Percentiles rank a stretch among this genome's conserved stretches.
These are phyloP conservation scores for Phyllosticta citrichinensis DNA, from an alignment of 2,329 filamentous ascomycete genomes.

Conservation along the genomic window DNA sequence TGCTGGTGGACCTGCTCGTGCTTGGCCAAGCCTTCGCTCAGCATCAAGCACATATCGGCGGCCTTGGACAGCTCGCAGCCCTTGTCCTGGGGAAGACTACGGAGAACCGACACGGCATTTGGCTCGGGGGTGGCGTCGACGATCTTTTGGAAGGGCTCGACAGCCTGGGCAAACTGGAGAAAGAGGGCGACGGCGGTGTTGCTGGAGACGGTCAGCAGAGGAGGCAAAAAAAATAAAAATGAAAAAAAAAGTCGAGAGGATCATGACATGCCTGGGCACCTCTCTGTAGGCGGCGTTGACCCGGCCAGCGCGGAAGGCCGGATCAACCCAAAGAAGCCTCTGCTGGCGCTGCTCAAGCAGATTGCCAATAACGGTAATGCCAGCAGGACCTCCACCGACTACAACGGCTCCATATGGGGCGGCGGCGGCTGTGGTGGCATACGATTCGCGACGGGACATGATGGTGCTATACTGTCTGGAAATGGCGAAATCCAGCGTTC, in stretches of 20 bases:
- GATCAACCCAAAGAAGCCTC: conserved; percentile 50
- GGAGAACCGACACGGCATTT: conserved; percentile 46
- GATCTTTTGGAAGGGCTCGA: conserved; percentile 44
- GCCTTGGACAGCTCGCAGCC: conserved; percentile 49
- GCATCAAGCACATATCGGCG: conserved; percentile 43
- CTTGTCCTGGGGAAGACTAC: conserved; percentile 44
- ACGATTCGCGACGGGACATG: background rate
- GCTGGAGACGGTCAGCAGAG: conserved; percentile 21
- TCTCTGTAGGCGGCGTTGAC: conserved; percentile 43
- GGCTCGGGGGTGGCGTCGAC: conserved; percentile 38
- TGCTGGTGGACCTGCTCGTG: conserved; percentile 31
- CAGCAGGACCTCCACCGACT: conserved; percentile 49
- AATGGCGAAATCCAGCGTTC: conserved; percentile 3
- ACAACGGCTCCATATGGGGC: conserved; percentile 43
- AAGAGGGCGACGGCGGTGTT: conserved; percentile 55
- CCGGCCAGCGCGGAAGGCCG: conserved; percentile 37
- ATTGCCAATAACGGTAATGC: conserved; percentile 52
- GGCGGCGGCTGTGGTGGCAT: background rate
- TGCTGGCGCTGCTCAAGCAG: conserved; percentile 43
- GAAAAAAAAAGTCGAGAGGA: background rate
- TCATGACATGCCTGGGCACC: conserved; percentile 41
- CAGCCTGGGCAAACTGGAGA: conserved; percentile 45
- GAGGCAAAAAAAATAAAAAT: background rate
- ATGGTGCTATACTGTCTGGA: conserved; percentile 2
- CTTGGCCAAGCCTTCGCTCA: conserved; percentile 37